Conservation (phyloP, 2,329 filamentous ascomycete species). For the Botryotinia globosa region DNA sequence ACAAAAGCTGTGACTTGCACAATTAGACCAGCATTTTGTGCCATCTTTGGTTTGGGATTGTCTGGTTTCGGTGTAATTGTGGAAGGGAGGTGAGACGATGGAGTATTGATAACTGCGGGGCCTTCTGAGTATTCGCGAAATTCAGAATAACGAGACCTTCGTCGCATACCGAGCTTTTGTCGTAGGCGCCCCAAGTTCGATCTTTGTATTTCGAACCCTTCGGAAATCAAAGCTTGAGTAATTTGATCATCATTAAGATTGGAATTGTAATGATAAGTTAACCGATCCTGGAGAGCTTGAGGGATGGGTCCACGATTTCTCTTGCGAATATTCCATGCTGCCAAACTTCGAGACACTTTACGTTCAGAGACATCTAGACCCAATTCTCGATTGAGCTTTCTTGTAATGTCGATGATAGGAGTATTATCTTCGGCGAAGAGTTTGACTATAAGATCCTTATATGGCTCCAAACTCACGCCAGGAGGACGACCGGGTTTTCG, state of each 20-base stretch:
- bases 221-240: conserved; percentile 27
- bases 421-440: conserved; percentile 32
- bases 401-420: conserved; percentile 34
- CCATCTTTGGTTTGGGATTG: conserved; percentile 28
- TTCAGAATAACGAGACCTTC: conserved; percentile 34
- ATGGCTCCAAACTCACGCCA: conserved; percentile 32
- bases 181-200: conserved; percentile 33
- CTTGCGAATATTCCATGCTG: conserved; percentile 34
- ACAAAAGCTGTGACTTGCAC: conserved; percentile 60
- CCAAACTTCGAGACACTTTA: conserved; percentile 34
- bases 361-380: conserved; percentile 35
- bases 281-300: conserved; percentile 31
- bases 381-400: conserved; percentile 32
- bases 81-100: not conserved
- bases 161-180: conserved; percentile 35
- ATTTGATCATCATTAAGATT: conserved; percentile 38
- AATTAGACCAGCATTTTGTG: conserved; percentile 40
- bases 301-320: conserved; percentile 32
- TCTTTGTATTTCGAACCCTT: conserved; percentile 35
- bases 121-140: conserved; percentile 34
- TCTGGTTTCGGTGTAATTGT: conserved; percentile 18
- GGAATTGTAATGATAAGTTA: conserved; percentile 35
- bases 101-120: conserved; percentile 12
- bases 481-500: conserved; percentile 33
- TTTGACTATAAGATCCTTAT: conserved; percentile 34